Conservation (phyloP, 805 yeast genomes). For the Komagataella populi region DNA sequence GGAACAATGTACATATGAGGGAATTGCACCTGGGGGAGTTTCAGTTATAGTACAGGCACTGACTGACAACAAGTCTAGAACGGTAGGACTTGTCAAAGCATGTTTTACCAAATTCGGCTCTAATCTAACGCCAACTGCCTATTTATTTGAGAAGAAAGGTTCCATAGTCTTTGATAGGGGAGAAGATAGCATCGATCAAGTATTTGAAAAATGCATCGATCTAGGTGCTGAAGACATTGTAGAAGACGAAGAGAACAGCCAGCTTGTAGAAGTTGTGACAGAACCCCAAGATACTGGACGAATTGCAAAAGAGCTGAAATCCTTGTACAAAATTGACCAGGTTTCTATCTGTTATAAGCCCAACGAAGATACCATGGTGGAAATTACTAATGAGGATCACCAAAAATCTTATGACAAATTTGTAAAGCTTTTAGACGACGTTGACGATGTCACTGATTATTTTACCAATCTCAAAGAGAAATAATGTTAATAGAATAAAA, state of each 20-base stretch:
- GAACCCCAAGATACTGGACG: conserved; percentile 50
- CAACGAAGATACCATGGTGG: conserved; percentile 43
- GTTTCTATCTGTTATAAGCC: conserved; percentile 60
- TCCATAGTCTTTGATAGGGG: conserved; percentile 40
- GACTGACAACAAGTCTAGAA: conserved; percentile 80
- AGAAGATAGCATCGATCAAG: conserved; percentile 36
- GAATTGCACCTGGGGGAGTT: conserved; percentile 86
- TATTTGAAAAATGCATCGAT: conserved; percentile 67
- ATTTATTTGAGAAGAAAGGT: conserved; percentile 70
- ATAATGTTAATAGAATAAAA: background rate
- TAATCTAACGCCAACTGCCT: conserved; percentile 63
- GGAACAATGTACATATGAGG: conserved; percentile 65
- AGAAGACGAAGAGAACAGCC: conserved; percentile 29
- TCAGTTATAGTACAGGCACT: conserved; percentile 75
- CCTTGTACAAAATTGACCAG: conserved; percentile 49
- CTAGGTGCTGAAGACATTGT: conserved; percentile 72
- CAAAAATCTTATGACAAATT: conserved; percentile 42
- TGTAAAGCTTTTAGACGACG: conserved; percentile 46
- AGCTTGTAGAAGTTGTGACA: conserved; percentile 37
- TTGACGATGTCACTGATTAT: conserved; percentile 76
- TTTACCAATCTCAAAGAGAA: conserved; percentile 41
- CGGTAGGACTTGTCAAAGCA: conserved; percentile 62
- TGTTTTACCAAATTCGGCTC: conserved; percentile 62
- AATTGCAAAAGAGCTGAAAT: conserved; percentile 44
- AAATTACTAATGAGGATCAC: conserved; percentile 37